These are phyloP conservation scores for Patellifolia procumbens DNA, from an alignment of 179 eudicot species.

Conservation along the genomic window DNA sequence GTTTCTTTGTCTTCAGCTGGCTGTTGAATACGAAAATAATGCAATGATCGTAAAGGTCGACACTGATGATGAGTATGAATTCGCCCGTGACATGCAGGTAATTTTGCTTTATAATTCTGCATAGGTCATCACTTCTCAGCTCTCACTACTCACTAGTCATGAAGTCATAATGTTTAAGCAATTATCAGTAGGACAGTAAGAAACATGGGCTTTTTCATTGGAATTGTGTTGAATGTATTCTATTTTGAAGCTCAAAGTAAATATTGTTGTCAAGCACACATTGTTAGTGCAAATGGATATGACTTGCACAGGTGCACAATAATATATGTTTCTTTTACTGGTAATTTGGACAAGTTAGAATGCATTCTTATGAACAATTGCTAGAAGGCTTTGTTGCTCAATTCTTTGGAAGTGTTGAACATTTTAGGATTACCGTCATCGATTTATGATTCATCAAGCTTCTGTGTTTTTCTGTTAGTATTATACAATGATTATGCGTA, in stretches of 20 bases:
- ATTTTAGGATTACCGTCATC: neutral
- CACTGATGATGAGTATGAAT: slow-evolving; percentile 95
- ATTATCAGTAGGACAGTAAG: neutral
- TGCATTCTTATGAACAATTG: neutral
- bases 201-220: neutral
- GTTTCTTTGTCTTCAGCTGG: slow-evolving; percentile 55
- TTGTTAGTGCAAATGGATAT: neutral
- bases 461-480: neutral
- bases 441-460: neutral
- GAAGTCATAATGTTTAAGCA: neutral
- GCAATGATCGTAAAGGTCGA: slow-evolving; percentile 85
- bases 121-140: neutral
- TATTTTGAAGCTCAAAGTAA: neutral
- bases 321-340: neutral
- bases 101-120: neutral
- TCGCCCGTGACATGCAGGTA: slow-evolving; percentile 98
- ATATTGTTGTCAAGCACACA: neutral
- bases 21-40: slow-evolving; percentile 85
- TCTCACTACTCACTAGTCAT: neutral
- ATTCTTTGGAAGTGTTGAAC: neutral
- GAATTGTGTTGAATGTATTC: neutral
- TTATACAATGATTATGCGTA: neutral
- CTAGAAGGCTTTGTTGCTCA: neutral
- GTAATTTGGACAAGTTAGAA: neutral
- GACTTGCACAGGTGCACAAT: neutral